These are phyloP conservation scores for Xerocomus spinulosus DNA, from an alignment of 768 basidiomycete species.

Conservation along the genomic window DNA sequence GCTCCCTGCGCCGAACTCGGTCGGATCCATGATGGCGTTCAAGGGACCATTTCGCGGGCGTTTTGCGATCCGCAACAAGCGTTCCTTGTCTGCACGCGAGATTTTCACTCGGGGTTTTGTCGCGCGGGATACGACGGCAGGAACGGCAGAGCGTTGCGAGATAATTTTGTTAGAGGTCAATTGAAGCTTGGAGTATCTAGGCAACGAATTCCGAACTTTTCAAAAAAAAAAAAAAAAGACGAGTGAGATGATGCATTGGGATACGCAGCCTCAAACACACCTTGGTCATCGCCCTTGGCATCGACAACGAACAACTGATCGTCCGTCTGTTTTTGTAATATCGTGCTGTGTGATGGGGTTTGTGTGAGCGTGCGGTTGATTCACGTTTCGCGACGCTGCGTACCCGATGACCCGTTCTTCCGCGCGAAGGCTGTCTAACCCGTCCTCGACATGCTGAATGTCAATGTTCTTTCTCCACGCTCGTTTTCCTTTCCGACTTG, in stretches of 20 bases:
- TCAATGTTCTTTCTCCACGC: constrained; percentile 95
- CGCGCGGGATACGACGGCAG: constrained; percentile 67
- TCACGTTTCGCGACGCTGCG: constrained; percentile 14
- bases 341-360: constrained; percentile 38
- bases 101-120: constrained; percentile 34
- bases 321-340: constrained; percentile 63
- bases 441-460: constrained; percentile 71
- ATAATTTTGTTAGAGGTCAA: constrained; percentile 77
- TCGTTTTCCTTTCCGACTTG: constrained; percentile 84
- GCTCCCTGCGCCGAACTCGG: constrained; percentile 62
- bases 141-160: constrained; percentile 80
- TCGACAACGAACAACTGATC: constrained; percentile 79
- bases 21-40: constrained; percentile 63
- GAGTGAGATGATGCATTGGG: too few species aligned
- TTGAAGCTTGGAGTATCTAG: constrained; percentile 48
- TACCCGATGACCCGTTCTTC: constrained; percentile 82
- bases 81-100: constrained; percentile 66
- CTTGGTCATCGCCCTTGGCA: constrained; percentile 67
- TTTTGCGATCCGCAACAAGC: constrained; percentile 72
- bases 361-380: not conserved
- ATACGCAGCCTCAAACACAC: constrained; percentile 34
- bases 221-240: not conserved
- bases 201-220: constrained; percentile 62
- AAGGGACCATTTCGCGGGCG: constrained; percentile 68
- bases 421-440: constrained; percentile 69